A percentile compares a stretch with the other conserved stretches of the same genome.
Conservation (phyloP, 148 eudicot species). For the Camellia lanceoleosa region DNA sequence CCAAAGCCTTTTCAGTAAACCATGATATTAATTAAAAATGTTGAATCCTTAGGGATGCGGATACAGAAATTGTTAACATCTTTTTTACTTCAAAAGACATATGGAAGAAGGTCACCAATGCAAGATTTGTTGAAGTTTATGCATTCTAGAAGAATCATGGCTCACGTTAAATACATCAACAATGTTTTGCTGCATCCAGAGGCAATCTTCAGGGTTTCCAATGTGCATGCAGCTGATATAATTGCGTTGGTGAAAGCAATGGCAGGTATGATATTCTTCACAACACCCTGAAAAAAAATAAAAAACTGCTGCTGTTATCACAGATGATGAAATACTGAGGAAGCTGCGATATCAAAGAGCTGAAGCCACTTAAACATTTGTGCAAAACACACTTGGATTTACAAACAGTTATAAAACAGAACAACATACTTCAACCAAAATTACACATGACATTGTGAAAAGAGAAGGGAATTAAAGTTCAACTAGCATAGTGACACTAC, state of each 20-base stretch:
- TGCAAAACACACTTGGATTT: background rate
- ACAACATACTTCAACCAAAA: background rate
- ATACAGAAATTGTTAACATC: background rate
- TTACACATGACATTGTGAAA: background rate
- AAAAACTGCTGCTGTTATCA: background rate
- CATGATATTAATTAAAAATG: background rate
- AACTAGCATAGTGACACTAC: background rate
- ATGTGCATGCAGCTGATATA: slow-evolving; percentile 84
- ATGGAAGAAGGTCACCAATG: background rate
- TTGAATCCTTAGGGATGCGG: background rate
- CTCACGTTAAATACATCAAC: slow-evolving; percentile 76
- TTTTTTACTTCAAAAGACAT: background rate
- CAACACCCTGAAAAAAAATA: slow-evolving; percentile 72
- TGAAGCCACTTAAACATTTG: background rate
- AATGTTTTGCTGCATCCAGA: slow-evolving; percentile 89
- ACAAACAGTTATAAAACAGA: background rate
- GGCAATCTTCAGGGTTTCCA: slow-evolving; percentile 85
- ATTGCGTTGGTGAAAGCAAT: slow-evolving; percentile 95
- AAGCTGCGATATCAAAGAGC: background rate
- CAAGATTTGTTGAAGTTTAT: background rate
- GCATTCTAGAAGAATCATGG: slow-evolving; percentile 9
- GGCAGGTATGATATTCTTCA: slow-evolving; percentile 93
- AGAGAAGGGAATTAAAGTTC: background rate
- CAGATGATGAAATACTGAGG: background rate
- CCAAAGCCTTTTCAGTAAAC: background rate